Evolutionary conservation across 2,329 filamentous ascomycete species (phyloP), one percentile per base, ranked within the genome.

Genomic region (Diaporthe longicolla): DNA sequence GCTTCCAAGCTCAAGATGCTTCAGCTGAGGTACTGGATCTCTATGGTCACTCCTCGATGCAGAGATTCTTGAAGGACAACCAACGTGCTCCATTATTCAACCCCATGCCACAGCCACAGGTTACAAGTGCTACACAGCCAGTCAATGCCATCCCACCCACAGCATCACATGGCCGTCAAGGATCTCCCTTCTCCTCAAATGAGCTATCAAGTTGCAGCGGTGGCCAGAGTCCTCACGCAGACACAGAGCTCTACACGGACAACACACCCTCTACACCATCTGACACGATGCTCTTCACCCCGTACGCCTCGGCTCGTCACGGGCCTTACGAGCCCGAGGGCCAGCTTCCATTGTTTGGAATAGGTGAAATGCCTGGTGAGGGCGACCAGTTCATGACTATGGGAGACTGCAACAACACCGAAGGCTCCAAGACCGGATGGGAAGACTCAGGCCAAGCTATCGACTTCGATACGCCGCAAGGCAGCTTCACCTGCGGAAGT

Each of bases 161-260:
- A 17, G 66, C 76, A 3, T 76, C 77, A 1, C 77, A 77, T 21
- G 72, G 75, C 69, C 82, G 82, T 35, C 80, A 81, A 55, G 78
- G 76, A 40, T 85, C 84, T 10, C 83, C 85, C 10, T 82, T 82
- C 17, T 85, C 82, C 24, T 83, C 83, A 17, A 80, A 82, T 37
- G 80, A 79, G 52, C 79, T 80, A 21, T 81, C 83, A 6, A 83
- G 83, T 29, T 82, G 82, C 72, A 82, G 83, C 73, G 83, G 81
- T 69, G 79, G 78, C 35, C 79, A 81, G 29, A 86, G 84, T 50
- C 84, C 84, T 21, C 80, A 79, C 4, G 78, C 82, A 6, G 84
- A 86, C n/a, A 82, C 81, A 71, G 85, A 87, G 68, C 79, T 80
- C 32, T 82, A 80, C 68, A 80, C 80, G 69, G 79, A 81, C 71